Conservation (phyloP, 345 rosid species). For the Salix purpurea region DNA sequence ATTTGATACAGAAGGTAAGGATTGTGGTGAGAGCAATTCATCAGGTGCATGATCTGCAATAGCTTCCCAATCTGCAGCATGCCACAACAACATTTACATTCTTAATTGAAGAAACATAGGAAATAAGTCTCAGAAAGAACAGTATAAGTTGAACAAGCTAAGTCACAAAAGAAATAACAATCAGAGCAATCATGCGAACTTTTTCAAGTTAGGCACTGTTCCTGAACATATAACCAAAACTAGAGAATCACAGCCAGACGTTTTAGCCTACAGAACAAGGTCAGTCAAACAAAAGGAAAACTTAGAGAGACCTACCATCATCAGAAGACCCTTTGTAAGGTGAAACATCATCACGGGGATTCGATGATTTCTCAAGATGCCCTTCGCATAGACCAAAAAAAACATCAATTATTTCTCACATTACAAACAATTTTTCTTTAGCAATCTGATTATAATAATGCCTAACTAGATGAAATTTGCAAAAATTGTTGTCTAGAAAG, state of each 20-base stretch:
- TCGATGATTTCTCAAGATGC: constrained; percentile 22
- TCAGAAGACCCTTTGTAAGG: constrained; percentile 44
- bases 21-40: constrained; percentile 48
- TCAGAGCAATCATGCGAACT: background rate
- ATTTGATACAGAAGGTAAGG: constrained; percentile 55
- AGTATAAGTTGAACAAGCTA: background rate
- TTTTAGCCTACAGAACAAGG: background rate
- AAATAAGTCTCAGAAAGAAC: background rate
- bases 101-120: background rate
- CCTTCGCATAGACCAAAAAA: constrained; percentile 20
- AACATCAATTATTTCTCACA: background rate
- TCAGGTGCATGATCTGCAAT: constrained; percentile 62
- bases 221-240: no score
- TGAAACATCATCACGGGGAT: constrained; percentile 15
- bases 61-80: constrained; percentile 79
- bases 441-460: background rate
- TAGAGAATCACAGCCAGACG: no score
- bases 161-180: background rate
- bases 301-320: constrained; percentile 46
- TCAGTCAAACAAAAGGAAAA: background rate
- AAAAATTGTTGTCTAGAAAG: background rate
- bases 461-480: background rate
- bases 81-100: background rate
- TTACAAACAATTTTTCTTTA: background rate
- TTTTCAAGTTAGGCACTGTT: no score